phyloP scores from a whole-genome alignment of 208 protist genomes.

The Wallacemonas sp. region DNA sequence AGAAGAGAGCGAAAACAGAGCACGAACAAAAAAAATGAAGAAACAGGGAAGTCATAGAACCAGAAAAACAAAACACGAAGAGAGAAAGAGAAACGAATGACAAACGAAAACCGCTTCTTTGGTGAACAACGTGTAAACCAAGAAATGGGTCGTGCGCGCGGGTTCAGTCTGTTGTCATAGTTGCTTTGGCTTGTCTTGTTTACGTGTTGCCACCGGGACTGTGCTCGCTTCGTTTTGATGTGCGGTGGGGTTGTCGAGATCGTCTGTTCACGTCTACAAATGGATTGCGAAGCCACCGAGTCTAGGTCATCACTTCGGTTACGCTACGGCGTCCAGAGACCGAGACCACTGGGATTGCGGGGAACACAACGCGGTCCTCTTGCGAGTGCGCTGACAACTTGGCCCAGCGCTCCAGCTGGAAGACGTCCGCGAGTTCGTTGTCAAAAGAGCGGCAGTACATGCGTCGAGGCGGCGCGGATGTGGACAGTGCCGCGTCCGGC shows the following conservation, averaged over 20 bases:
- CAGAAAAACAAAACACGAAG: not conserved
- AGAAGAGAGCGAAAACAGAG: too few relatives aligned
- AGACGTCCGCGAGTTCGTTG: slow-evolving; percentile 1
- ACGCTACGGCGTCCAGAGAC: not conserved
- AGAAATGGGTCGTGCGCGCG: too few relatives aligned
- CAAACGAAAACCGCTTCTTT: not conserved
- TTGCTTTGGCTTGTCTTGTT: too few relatives aligned
- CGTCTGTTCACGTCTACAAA: too few relatives aligned
- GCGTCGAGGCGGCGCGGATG: not conserved
- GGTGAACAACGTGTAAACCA: not conserved
- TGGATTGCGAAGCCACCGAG: too few relatives aligned
- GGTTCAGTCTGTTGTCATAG: too few relatives aligned
- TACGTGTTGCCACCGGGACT: too few relatives aligned
- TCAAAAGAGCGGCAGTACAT: slow-evolving; percentile 12
- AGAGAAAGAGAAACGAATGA: not conserved
- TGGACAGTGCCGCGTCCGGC: not conserved
- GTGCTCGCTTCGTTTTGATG: too few relatives aligned
- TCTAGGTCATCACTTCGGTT: slow-evolving; percentile 6
- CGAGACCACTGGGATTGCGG: not conserved
- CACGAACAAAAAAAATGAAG: too few relatives aligned
- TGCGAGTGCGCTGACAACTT: not conserved
- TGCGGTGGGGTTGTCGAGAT: too few relatives aligned
- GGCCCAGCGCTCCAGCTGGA: slow-evolving; percentile 5
- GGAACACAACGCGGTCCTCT: not conserved
- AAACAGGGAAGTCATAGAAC: slow-evolving; percentile 1